These are phyloP conservation scores for Colletotrichum chlorophyti DNA, from an alignment of 2,329 filamentous ascomycete genomes.

Conservation along the genomic window DNA sequence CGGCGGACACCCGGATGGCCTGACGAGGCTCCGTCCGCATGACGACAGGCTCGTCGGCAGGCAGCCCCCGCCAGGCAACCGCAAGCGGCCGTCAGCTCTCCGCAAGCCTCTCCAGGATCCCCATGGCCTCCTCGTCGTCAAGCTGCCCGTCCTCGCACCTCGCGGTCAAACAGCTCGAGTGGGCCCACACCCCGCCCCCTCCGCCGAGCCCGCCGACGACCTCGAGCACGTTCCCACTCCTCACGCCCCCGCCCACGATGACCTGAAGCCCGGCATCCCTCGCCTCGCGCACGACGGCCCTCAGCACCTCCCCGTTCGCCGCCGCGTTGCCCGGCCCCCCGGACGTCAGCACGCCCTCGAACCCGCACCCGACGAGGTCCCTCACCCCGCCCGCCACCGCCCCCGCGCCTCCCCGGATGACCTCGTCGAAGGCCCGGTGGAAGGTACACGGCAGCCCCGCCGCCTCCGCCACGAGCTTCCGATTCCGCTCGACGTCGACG, in stretches of 20 bases:
- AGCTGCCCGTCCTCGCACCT: conserved; percentile 14
- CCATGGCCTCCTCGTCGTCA: conserved; percentile 23
- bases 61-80: too few species aligned
- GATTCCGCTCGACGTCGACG: conserved; percentile 50
- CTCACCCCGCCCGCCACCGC: conserved; percentile 37
- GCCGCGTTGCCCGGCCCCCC: conserved; percentile 52
- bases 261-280: conserved; percentile 13
- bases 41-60: too few species aligned
- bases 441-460: conserved; percentile 55
- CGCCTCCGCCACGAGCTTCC: conserved; percentile 48
- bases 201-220: conserved; percentile 38
- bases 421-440: conserved; percentile 62
- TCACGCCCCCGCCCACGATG: conserved; percentile 35
- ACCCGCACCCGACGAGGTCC: conserved; percentile 49
- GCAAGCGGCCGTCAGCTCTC: neutral
- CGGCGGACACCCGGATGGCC: neutral
- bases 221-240: conserved; percentile 45
- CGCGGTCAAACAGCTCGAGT: conserved; percentile 51
- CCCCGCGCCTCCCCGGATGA: conserved; percentile 41
- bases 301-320: conserved; percentile 47
- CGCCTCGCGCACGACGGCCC: conserved; percentile 40
- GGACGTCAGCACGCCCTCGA: conserved; percentile 59
- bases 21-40: too few species aligned
- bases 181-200: conserved; percentile 46
- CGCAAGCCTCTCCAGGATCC: conserved; percentile 18